A percentile compares a stretch with the other conserved stretches of the same genome.
Conservation (phyloP, 2,329 filamentous ascomycete species). For the Teratosphaeria pseudoeucalypti region DNA sequence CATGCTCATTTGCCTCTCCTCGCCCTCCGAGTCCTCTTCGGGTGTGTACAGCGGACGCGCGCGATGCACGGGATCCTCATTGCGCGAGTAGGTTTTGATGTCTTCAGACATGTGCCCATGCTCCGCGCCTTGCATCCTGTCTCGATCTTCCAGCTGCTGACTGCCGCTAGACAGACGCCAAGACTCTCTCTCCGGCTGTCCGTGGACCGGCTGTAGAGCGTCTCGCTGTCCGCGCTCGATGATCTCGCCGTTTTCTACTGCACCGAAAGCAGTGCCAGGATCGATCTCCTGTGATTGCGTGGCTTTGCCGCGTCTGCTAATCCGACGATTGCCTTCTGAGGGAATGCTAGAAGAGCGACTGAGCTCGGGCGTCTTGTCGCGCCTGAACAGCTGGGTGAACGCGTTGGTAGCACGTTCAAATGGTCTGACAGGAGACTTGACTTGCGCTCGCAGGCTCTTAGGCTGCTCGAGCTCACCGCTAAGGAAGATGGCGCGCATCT, state of each 20-base stretch:
- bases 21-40: neutral
- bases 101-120: conserved; percentile 3
- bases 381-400: conserved; percentile 28
- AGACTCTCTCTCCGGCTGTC: neutral
- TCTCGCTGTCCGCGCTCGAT: neutral
- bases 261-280: neutral
- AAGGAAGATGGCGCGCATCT: conserved; percentile 21
- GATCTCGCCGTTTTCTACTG: conserved; percentile 1
- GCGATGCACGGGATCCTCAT: neutral
- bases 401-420: conserved; percentile 30
- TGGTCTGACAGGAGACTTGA: conserved; percentile 25
- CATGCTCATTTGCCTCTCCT: neutral
- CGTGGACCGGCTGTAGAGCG: neutral
- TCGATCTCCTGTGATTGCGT: neutral
- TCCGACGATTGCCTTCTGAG: neutral
- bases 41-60: neutral
- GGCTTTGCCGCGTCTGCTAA: neutral
- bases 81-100: neutral
- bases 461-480: conserved; percentile 17
- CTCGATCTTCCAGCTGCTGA: neutral
- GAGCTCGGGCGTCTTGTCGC: conserved; percentile 11
- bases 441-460: conserved; percentile 19
- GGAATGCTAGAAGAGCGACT: neutral
- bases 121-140: conserved; percentile 1
- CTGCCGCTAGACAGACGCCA: neutral